Percentiles rank a stretch among this genome's conserved stretches.
phyloP scores from a whole-genome alignment of 768 basidiomycete species.

The Fibroporia radiculosa region DNA sequence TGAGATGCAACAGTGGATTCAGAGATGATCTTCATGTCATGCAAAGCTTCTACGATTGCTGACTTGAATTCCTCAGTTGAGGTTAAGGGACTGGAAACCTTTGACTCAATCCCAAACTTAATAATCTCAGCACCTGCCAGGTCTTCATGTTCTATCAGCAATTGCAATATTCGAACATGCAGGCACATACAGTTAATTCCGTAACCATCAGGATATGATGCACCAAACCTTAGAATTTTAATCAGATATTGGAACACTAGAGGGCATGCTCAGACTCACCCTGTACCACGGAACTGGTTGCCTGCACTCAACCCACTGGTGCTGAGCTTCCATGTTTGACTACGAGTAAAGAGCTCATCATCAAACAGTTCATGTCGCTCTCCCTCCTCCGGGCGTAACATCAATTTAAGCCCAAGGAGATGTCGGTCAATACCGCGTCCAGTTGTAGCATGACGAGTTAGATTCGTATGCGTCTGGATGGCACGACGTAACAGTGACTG shows the following conservation, averaged over 20 bases:
- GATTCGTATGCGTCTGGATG: conserved; percentile 57
- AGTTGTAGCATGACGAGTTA: conserved; percentile 70
- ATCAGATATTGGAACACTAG: background rate
- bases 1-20: background rate
- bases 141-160: conserved; percentile 49
- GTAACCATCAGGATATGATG: conserved; percentile 79
- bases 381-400: conserved; percentile 46
- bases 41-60: conserved; percentile 51
- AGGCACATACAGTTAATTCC: conserved; percentile 74
- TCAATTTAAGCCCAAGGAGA: conserved; percentile 72
- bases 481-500: conserved; percentile 57
- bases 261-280: conserved; percentile 33
- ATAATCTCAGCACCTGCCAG: conserved; percentile 69
- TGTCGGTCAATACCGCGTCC: conserved; percentile 88
- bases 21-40: conserved; percentile 50
- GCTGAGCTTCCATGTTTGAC: conserved; percentile 80
- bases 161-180: conserved; percentile 2
- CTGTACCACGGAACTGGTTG: conserved; percentile 80
- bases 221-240: conserved; percentile 56
- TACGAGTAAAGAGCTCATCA: conserved; percentile 66
- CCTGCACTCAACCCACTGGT: conserved; percentile 89
- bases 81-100: conserved; percentile 59
- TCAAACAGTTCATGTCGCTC: conserved; percentile 63
- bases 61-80: conserved; percentile 64
- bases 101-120: conserved; percentile 93